Conservation (phyloP, 805 yeast species). For the Wickerhamiella sorbophila region DNA sequence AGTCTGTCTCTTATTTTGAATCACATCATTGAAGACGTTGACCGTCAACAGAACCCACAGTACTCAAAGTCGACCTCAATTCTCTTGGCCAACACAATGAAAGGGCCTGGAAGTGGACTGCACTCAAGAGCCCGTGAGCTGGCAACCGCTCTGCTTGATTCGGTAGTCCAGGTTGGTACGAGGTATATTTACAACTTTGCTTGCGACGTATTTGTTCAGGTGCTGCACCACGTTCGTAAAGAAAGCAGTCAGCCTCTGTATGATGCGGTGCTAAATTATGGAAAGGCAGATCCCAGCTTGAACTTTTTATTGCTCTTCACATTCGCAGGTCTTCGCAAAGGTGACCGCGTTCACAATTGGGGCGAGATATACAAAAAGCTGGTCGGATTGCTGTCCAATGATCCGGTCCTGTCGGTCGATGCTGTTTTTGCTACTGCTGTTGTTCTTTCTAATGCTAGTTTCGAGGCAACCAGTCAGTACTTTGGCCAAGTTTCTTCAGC, state of each 20-base stretch:
- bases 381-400: neutral
- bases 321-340: conserved; percentile 26
- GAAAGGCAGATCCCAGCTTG: conserved; percentile 1
- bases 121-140: conserved; percentile 57
- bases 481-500: conserved; percentile 4
- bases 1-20: conserved; percentile 35
- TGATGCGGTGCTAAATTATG: conserved; percentile 7
- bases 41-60: conserved; percentile 29
- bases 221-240: conserved; percentile 22
- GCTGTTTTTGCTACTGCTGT: conserved; percentile 13
- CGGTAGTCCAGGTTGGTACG: conserved; percentile 1
- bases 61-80: conserved; percentile 45
- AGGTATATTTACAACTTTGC: conserved; percentile 5
- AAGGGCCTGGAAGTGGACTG: conserved; percentile 52
- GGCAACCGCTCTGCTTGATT: conserved; percentile 21
- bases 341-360: conserved; percentile 27
- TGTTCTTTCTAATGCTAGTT: conserved; percentile 11
- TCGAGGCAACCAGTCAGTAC: conserved; percentile 12
- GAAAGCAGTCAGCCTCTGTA: conserved; percentile 22
- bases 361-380: conserved; percentile 7
- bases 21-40: conserved; percentile 23
- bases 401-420: neutral
- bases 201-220: conserved; percentile 17
- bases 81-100: conserved; percentile 60
- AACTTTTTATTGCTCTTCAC: conserved; percentile 15